phyloP scores from a whole-genome alignment of 2,329 filamentous ascomycete genomes.

The Akanthomyces dipterigenus region DNA sequence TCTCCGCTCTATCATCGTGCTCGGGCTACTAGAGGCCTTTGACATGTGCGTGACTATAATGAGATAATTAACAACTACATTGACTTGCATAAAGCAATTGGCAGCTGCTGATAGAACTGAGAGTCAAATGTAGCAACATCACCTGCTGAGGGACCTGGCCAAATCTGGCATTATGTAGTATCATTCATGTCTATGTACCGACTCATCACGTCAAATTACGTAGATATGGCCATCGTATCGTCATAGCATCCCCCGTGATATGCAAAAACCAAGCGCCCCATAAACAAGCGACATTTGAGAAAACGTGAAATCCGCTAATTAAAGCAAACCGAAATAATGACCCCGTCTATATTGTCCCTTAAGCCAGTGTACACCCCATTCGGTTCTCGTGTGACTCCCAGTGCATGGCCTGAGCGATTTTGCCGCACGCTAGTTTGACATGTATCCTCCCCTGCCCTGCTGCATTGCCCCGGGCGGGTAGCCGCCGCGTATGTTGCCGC shows the following conservation, averaged over 20 bases:
- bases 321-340: slow-evolving; percentile 1
- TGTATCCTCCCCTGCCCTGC: not conserved
- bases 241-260: not conserved
- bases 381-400: not conserved
- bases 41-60: too few species aligned
- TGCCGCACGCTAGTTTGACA: not conserved
- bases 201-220: not conserved
- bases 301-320: not conserved
- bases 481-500: not conserved
- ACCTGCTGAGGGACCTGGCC: too few species aligned
- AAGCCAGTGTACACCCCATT: not conserved
- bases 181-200: not conserved
- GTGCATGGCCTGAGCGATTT: too few species aligned
- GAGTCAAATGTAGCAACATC: too few species aligned
- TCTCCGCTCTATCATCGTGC: too few species aligned
- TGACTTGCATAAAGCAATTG: too few species aligned
- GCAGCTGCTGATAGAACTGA: too few species aligned
- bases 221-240: not conserved
- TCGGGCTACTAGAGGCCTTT: too few species aligned
- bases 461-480: not conserved
- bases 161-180: not conserved
- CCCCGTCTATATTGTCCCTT: slow-evolving; percentile 4
- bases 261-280: not conserved
- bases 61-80: too few species aligned
- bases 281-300: not conserved